Conservation (phyloP, 345 rosid species). For the Citrus mangshanensis region DNA sequence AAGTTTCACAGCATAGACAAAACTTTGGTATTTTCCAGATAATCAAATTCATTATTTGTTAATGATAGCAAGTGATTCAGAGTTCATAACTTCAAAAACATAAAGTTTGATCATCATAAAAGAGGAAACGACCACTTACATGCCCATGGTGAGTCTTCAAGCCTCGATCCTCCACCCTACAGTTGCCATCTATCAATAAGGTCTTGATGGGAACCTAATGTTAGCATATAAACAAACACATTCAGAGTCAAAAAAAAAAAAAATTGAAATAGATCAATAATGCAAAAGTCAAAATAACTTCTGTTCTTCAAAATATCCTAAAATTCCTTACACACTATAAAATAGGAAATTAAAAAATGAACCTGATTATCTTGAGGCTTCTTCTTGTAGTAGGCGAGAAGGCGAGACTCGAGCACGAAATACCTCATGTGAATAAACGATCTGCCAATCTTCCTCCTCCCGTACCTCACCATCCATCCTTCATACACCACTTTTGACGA, state of each 20-base stretch:
- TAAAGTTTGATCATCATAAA: neutral
- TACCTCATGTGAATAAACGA: slow-evolving; percentile 96
- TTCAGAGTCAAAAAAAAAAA: neutral
- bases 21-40: neutral
- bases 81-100: neutral
- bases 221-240: slow-evolving; percentile 13
- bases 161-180: slow-evolving; percentile 99
- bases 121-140: slow-evolving; percentile 45
- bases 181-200: slow-evolving; percentile 86
- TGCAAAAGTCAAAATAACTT: neutral
- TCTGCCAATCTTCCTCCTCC: slow-evolving; percentile 95
- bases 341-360: neutral
- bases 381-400: slow-evolving; percentile 95
- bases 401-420: slow-evolving; percentile 87
- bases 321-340: neutral
- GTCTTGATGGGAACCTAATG: slow-evolving; percentile 96
- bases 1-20: neutral
- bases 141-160: slow-evolving; percentile 97
- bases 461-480: slow-evolving; percentile 99
- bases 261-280: neutral
- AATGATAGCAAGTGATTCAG: neutral
- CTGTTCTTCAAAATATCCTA: neutral
- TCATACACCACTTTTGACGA: slow-evolving; percentile 90
- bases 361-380: slow-evolving; percentile 97
- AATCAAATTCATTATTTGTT: neutral